Evolutionary conservation across 2,329 filamentous ascomycete species (phyloP), one percentile per base, ranked within the genome.

Genomic region (Zalaria sp.): DNA sequence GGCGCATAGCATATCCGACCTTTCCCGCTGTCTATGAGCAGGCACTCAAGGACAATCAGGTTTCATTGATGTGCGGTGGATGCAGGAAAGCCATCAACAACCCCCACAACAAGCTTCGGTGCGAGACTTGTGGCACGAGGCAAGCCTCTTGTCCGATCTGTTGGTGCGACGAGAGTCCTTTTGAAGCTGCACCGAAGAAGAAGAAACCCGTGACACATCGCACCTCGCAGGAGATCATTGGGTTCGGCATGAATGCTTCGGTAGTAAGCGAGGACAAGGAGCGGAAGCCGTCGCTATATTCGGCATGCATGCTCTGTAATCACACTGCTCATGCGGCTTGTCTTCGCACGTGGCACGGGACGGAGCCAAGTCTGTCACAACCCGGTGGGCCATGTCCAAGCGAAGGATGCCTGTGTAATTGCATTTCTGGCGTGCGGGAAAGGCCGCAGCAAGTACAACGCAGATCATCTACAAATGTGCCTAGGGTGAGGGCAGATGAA

Each of bases 241-340:
- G 37, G 25, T 9, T 45, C 38, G 46, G 41, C 2, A 28, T 28
- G 9, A 40, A 26, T 34, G 28, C 11, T 37, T n/a, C 28, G 3
- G 25, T 18, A 5, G 35, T 7, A 7, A 9, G 9, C 9, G 26
- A 18, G 28, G 29, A 5, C 5, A 39, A 27, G 31, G 18, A 39
- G 46, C 47, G 56, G 43, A 47, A 43, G 45, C 44, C 61, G 10
- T 53, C 55, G 5, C 61, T 75, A 18, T 76, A 69, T 67, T 66
- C 69, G 4, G 70, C 68, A 61, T 81, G 77, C 54, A 64, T 75
- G 50, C 61, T 69, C 8, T 81, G 77, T 54, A 73, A 73, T 3
- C 77, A 81, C 49, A 68, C 71, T 34, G 74, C 70, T 2, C 77
- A 81, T 51, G 59, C 67, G 4, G 66, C 67, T 39, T 81, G 77